Percentiles rank a stretch among this genome's conserved stretches.
Conservation (phyloP, 2,329 filamentous ascomycete genomes). For the Aspergillus caelatus region DNA sequence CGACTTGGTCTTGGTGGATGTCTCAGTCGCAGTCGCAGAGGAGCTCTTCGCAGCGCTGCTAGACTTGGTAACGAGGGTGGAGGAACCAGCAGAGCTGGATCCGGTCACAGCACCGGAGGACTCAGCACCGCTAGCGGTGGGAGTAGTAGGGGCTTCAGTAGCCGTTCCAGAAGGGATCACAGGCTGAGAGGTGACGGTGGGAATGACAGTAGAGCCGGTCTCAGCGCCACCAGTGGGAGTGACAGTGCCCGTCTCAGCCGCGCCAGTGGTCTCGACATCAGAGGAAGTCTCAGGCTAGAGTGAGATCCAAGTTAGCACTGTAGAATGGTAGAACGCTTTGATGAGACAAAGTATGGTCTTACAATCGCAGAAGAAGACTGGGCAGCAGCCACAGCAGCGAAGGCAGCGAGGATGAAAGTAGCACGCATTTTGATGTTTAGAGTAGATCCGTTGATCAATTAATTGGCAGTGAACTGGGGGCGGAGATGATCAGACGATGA, state of each 20-base stretch:
- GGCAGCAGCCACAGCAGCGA: conserved; percentile 47
- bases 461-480: neutral
- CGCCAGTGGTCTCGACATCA: neutral
- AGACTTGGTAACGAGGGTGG: conserved; percentile 26
- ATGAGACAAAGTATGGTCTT: conserved; percentile 11
- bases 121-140: conserved; percentile 28
- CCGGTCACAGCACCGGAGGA: conserved; percentile 20
- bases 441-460: conserved; percentile 17
- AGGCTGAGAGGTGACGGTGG: conserved; percentile 37
- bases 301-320: neutral
- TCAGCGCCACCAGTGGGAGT: neutral
- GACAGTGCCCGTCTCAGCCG: neutral
- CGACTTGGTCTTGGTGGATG: conserved; percentile 25
- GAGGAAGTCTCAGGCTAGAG: neutral
- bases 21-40: conserved; percentile 26
- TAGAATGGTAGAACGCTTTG: neutral
- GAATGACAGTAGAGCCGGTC: neutral
- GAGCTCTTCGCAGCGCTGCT: conserved; percentile 21
- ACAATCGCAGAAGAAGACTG: conserved; percentile 33
- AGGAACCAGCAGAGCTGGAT: conserved; percentile 23
- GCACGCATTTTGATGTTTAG: conserved; percentile 48
- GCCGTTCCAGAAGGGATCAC: conserved; percentile 23
- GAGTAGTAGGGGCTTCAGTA: neutral
- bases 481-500: conserved; percentile 1
- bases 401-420: conserved; percentile 47